Conservation (phyloP, 2,329 filamentous ascomycete genomes). For the Fusarium sp. region DNA sequence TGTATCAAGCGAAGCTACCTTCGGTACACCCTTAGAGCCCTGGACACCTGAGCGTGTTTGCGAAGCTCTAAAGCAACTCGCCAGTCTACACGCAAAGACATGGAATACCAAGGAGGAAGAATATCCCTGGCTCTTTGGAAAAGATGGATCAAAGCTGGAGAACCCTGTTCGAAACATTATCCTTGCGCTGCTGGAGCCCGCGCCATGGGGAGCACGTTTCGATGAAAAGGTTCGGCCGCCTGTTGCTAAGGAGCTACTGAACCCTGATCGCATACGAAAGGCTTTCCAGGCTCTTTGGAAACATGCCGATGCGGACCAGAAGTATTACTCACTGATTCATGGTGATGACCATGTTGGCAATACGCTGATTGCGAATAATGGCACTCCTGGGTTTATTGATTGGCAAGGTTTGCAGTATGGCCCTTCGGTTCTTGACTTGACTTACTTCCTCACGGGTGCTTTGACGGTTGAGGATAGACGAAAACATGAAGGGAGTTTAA, state of each 20-base stretch:
- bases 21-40: not conserved
- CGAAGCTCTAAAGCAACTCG: not conserved
- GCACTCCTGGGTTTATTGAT: not conserved
- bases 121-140: not conserved
- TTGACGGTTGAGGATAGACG: not conserved
- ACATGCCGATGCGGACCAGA: not conserved
- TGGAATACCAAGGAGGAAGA: not conserved
- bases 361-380: not conserved
- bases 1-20: not conserved
- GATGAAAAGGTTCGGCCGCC: not conserved
- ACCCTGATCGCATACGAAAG: not conserved
- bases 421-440: not conserved
- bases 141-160: not conserved
- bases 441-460: not conserved
- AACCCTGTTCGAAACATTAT: not conserved
- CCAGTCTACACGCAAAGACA: not conserved
- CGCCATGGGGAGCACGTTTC: not conserved
- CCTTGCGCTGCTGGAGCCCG: not conserved
- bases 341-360: constrained; percentile 6
- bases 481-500: not conserved
- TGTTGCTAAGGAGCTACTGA: not conserved
- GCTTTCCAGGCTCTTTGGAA: not conserved
- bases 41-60: constrained; percentile 1
- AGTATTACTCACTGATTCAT: not conserved
- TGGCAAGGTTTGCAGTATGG: constrained; percentile 6